These are phyloP conservation scores for Verticillium zaregamsianum DNA, from an alignment of 2,329 filamentous ascomycete genomes.

Conservation along the genomic window DNA sequence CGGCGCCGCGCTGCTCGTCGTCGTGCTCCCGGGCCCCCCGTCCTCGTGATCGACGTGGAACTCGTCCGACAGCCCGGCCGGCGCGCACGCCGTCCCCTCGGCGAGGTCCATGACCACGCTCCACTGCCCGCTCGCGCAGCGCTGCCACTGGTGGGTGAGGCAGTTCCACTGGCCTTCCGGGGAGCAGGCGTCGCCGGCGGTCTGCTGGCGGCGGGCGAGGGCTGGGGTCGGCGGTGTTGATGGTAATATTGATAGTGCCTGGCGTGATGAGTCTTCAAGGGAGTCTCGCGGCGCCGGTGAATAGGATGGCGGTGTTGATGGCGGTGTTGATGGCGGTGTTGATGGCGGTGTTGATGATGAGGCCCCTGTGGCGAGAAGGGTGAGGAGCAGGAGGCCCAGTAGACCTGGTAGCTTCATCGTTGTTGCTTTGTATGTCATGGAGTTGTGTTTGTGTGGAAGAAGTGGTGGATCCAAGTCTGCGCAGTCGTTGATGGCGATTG, in stretches of 20 bases:
- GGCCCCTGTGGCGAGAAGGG: not conserved
- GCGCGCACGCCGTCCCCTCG: constrained; percentile 40
- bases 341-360: not conserved
- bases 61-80: constrained; percentile 35
- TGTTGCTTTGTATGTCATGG: not conserved
- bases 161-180: constrained; percentile 53
- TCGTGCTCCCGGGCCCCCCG: not conserved
- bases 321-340: not conserved
- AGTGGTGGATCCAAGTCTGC: too few relatives aligned
- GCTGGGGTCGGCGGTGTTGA: not conserved
- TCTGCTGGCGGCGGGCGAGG: constrained; percentile 18
- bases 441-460: not conserved
- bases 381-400: not conserved
- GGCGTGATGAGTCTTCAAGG: not conserved
- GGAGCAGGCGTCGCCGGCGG: constrained; percentile 34
- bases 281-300: not conserved
- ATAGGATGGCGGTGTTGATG: not conserved
- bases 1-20: not conserved
- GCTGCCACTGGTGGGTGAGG: constrained; percentile 43
- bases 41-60: constrained; percentile 27
- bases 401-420: not conserved
- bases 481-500: not conserved
- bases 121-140: constrained; percentile 45
- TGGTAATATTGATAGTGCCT: not conserved
- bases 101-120: constrained; percentile 38